phyloP scores from a whole-genome alignment of 1,284 basidiomycete species.

The Salmacisia buchloeana region DNA sequence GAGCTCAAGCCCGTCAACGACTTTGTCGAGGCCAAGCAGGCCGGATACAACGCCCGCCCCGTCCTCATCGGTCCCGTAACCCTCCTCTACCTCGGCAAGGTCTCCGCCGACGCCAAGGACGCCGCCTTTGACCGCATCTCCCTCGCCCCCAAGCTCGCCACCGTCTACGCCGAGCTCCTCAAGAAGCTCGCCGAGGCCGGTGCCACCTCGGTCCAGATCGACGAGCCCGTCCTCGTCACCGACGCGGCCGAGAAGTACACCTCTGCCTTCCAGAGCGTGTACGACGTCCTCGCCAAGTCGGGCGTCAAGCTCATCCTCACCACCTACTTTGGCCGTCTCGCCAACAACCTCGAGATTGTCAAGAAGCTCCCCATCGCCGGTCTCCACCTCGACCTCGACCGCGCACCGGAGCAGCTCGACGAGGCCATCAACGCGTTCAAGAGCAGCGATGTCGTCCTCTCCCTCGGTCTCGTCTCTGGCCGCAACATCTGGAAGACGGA shows the following conservation, averaged over 20 bases:
- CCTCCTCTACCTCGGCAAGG: conserved; percentile 90
- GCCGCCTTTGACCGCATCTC: conserved; percentile 83
- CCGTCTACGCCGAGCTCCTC: conserved; percentile 87
- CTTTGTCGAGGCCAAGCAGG: conserved; percentile 88
- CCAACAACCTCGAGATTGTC: conserved; percentile 80
- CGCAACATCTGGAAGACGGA: conserved; percentile 99
- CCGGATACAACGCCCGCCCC: conserved; percentile 85
- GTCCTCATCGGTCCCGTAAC: conserved; percentile 94
- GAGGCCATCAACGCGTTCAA: conserved; percentile 70
- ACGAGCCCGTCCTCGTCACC: conserved; percentile 93
- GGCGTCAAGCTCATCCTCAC: conserved; percentile 88
- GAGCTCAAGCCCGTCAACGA: conserved; percentile 88
- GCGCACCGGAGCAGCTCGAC: conserved; percentile 78
- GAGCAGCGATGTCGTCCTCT: conserved; percentile 64
- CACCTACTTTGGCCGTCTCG: conserved; percentile 90
- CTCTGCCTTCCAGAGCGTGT: conserved; percentile 74
- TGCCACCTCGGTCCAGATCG: conserved; percentile 89
- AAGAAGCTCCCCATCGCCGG: conserved; percentile 88
- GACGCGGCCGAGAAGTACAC: conserved; percentile 76
- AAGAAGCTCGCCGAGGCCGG: conserved; percentile 86
- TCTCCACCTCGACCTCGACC: conserved; percentile 94
- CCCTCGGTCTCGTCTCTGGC: conserved; percentile 93
- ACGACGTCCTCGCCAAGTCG: conserved; percentile 73
- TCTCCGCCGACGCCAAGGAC: conserved; percentile 71
- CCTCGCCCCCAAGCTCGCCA: conserved; percentile 81